Evolutionary conservation across 495 filamentous ascomycete species (phyloP), one percentile per base, ranked within the genome.

Genomic region (Friedmanniomyces endolithicus): DNA sequence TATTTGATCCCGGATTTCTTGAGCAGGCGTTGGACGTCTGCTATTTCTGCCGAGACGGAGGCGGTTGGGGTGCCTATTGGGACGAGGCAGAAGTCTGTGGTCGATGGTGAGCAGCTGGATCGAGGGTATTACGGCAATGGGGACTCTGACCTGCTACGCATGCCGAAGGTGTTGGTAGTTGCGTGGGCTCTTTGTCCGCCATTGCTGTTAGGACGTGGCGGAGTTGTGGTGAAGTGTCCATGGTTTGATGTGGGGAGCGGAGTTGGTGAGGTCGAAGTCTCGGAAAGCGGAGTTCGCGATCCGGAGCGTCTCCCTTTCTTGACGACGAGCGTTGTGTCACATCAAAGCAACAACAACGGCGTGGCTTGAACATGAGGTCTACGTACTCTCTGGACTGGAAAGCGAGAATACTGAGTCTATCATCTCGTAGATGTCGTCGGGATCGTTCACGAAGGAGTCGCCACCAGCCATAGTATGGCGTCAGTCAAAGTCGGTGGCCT

Each of bases 11-110:
- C 87, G 55, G 83, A 88, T 49, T 75, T 78, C 63, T 83, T 78
- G 60, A 98, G 76, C 17, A 98, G 74, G n/a, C 82, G 76, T 67
- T 97, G 90, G 41, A 98, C 88, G 39, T 84, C 81, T 39, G 92
- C 90, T 31, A 98, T 79, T 68, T 96, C 86, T 47, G 81, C 74
- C 0, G 88, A 88, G 20, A 98, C 90, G 9, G 88, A 95, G 33
- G 85, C 78, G 6, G 76, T 82, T 23, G 76, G 75, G 0, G 89
- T 95, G 58, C 92, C 92, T 56, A 95, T 78, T 7, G 69, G 69
- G 37, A 72, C 65, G 54, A 72, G 61, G 58, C 69, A 72, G 56
- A 72, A 68, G 47, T 72, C 69, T 58, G 19, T 40, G 20, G 23
- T 41, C 9, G 27, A 31, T 3, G 9, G 27, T 31, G 27, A 31